Evolutionary conservation across 495 filamentous ascomycete species (phyloP).

Genomic region (Aspergillus cristatus): DNA sequence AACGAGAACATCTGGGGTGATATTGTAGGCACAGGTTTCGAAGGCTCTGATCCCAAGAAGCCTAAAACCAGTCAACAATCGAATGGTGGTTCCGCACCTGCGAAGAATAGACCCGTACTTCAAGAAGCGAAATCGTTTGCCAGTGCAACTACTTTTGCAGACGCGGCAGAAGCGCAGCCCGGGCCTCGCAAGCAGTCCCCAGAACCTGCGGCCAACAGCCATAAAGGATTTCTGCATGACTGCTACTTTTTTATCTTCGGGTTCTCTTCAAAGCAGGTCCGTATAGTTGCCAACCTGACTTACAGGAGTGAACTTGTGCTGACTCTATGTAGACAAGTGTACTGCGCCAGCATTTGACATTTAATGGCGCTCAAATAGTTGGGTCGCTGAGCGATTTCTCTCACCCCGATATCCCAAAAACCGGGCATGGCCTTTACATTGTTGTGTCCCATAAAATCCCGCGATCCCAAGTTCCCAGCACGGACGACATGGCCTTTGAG

Average conservation of each 20-base stretch:
- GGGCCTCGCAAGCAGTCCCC: constrained; percentile 13
- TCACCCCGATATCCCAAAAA: constrained; percentile 29
- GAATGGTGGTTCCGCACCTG: constrained; percentile 17
- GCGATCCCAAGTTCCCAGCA: constrained; percentile 24
- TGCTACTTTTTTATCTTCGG: constrained; percentile 56
- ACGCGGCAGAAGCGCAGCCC: constrained; percentile 14
- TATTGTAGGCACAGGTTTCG: constrained; percentile 55
- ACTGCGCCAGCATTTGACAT: constrained; percentile 42
- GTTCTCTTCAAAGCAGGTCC: constrained; percentile 49
- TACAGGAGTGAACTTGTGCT: constrained; percentile 10
- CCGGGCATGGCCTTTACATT: constrained; percentile 37
- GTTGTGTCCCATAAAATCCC: constrained; percentile 47
- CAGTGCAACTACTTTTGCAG: constrained; percentile 28
- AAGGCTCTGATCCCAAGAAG: constrained; percentile 17
- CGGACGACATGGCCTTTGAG: constrained; percentile 34
- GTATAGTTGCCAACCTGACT: constrained; percentile 1
- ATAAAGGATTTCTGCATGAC: constrained; percentile 27
- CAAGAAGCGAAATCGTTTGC: constrained; percentile 35
- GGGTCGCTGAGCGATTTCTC: constrained; percentile 31
- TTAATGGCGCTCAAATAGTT: constrained; percentile 44
- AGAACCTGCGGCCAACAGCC: constrained; percentile 5
- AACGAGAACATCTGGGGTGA: constrained; percentile 81
- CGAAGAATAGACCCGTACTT: constrained; percentile 14
- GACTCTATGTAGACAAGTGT: constrained; percentile 27
- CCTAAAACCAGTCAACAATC: constrained; percentile 23